A percentile compares a stretch with the other conserved stretches of the same genome.
Evolutionary conservation across 805 yeast genomes (phyloP).

Genomic region (Maudiozyma bulderi): DNA sequence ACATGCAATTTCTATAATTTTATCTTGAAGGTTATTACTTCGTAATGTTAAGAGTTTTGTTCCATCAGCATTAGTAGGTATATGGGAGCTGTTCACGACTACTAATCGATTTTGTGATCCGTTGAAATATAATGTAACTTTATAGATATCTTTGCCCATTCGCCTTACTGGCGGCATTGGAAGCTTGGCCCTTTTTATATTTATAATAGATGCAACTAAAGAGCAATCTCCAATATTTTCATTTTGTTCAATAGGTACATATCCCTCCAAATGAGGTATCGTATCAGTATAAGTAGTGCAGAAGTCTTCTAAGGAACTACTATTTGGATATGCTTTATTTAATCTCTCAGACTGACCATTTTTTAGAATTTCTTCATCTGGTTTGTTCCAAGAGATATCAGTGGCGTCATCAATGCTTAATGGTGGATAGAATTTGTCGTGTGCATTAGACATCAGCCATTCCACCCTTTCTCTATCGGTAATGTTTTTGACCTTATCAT

Average conservation of each 20-base stretch:
- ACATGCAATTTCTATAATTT: slow-evolving; percentile 65
- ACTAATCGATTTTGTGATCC: slow-evolving; percentile 22
- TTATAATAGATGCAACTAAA: slow-evolving; percentile 57
- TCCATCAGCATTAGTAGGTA: slow-evolving; percentile 14
- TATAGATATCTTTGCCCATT: slow-evolving; percentile 9
- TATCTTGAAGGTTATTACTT: slow-evolving; percentile 11
- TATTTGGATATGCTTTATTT: slow-evolving; percentile 5
- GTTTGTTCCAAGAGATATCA: slow-evolving; percentile 13
- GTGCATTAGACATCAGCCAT: slow-evolving; percentile 21
- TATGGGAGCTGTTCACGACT: slow-evolving; percentile 10
- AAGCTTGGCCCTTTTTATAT: slow-evolving; percentile 31
- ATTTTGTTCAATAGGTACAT: slow-evolving; percentile 14
- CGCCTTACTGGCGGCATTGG: slow-evolving; percentile 8
- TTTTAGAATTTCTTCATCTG: neutral
- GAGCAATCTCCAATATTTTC: slow-evolving; percentile 52
- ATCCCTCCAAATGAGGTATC: too few relatives aligned
- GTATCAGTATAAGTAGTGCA: slow-evolving; percentile 2
- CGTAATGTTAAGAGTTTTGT: slow-evolving; percentile 12
- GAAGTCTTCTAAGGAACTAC: slow-evolving; percentile 2
- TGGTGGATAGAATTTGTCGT: slow-evolving; percentile 20
- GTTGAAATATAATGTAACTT: slow-evolving; percentile 19
- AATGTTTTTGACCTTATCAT: slow-evolving; percentile 5
- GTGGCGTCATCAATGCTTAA: slow-evolving; percentile 13
- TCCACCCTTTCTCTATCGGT: slow-evolving; percentile 8
- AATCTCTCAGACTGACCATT: neutral